phyloP scores from a whole-genome alignment of 306 rosid genomes.

The Cyclanthera cordifolia region DNA sequence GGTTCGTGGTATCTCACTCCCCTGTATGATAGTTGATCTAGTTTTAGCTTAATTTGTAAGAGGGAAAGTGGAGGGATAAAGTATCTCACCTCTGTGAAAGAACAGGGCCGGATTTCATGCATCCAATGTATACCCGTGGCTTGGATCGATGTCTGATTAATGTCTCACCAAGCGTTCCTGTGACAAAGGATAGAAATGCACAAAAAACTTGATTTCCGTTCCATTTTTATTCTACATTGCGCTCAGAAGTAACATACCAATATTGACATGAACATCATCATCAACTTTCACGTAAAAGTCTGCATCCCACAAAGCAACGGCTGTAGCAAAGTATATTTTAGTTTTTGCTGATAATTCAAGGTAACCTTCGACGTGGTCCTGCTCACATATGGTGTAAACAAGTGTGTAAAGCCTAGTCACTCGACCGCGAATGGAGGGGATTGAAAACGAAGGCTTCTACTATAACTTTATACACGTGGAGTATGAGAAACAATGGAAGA shows the following conservation, averaged over 20 bases:
- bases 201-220: neutral
- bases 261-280: conserved; percentile 94
- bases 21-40: conserved; percentile 31
- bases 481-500: conserved; percentile 8
- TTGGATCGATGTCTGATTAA: conserved; percentile 70
- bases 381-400: conserved; percentile 10
- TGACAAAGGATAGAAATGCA: neutral
- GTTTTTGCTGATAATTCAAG: conserved; percentile 97
- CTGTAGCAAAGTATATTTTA: conserved; percentile 75
- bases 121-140: conserved; percentile 73
- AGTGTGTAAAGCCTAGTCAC: neutral
- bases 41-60: conserved; percentile 5
- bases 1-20: conserved; percentile 99
- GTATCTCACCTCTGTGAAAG: conserved; percentile 62
- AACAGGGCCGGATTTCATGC: conserved; percentile 99
- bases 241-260: conserved; percentile 37
- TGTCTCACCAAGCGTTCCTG: conserved; percentile 94
- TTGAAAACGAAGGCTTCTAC: neutral
- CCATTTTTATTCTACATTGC: neutral
- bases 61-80: neutral
- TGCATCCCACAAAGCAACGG: conserved; percentile 89
- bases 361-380: conserved; percentile 99
- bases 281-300: conserved; percentile 96
- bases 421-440: neutral
- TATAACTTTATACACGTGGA: neutral